phyloP scores from a whole-genome alignment of 2,329 filamentous ascomycete genomes.

The Ramichloridium luteum region DNA sequence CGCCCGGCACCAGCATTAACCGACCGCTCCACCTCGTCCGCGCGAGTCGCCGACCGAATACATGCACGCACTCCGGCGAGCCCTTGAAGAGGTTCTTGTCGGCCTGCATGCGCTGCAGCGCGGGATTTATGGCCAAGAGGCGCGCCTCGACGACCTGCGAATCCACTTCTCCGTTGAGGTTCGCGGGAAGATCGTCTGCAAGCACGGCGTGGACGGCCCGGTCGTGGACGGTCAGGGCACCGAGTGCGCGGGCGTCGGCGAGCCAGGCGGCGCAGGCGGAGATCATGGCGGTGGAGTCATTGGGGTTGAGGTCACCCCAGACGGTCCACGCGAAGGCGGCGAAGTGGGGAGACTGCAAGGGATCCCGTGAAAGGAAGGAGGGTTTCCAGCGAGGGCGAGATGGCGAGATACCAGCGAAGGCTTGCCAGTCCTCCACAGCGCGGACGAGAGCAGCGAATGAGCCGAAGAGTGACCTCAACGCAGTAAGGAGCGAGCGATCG shows the following conservation, averaged over 20 bases:
- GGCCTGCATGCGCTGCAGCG: too few species aligned
- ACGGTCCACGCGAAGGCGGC: background rate
- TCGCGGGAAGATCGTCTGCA: too few species aligned
- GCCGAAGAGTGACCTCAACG: background rate
- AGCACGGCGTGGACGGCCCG: background rate
- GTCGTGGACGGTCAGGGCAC: background rate
- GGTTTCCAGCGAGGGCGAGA: too few species aligned
- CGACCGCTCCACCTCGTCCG: background rate
- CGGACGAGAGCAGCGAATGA: background rate
- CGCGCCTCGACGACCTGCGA: constrained; percentile 1
- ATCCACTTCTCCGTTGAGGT: background rate
- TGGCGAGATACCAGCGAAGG: background rate
- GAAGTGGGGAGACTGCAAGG: background rate
- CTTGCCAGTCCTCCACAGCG: background rate
- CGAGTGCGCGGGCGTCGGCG: background rate
- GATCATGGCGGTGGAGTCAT: background rate
- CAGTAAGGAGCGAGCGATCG: constrained; percentile 1
- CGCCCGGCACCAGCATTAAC: constrained; percentile 3
- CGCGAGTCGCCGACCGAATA: constrained; percentile 3
- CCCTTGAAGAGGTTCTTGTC: too few species aligned
- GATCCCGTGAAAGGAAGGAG: too few species aligned
- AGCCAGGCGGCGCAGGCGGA: constrained; percentile 1
- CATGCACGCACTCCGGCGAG: constrained; percentile 3
- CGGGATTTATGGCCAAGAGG: too few species aligned
- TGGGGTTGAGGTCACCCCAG: constrained; percentile 1